Base-by-base conservation (phyloP, 371 early-diverging fungal species). In the Syncephalastrum racemosum region DNA sequence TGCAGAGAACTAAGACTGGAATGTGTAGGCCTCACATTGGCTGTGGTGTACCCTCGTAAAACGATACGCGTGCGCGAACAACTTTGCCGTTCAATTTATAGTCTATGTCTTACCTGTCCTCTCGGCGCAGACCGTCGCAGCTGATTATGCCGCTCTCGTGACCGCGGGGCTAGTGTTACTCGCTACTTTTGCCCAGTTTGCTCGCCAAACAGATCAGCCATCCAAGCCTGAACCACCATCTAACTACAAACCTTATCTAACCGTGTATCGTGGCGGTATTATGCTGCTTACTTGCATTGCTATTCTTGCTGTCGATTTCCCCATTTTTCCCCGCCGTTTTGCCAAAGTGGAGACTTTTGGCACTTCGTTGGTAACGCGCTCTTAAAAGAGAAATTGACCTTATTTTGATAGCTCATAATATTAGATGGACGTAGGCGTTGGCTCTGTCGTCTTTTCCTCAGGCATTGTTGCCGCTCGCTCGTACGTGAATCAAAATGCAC, bases 281-380 rank as follows among this genome's bases (percentile, higher is more conserved):
- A 88, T 89, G 94, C 66, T 89, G 64, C 48, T 87, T 48, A 93
- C 87, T 39, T 96, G 88, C 68, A 84, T 83, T 36, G 82, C 79
- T 12, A 98, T 98, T 53, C 79, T 98, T 14, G 98, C 97, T 1
- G 97, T 98, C 2, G 98, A 98, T 72, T 98, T 98, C 67, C 80
- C 83, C n/a, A 82, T 92, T 24, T 97, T 96, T 62, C 97, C 97
- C 6, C 77, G 95, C 19, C 78, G 87, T 22, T 94, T 89, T 69
- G 93, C 94, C 53, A 98, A 98, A 74, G 90, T 90, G 4, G 97
- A 98, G 59, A 89, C 88, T 10, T 96, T 84, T 76, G 98, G 98
- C 1, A 88, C 87, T 3, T 95, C 96, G 1, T 67, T 97, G 75
- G 92, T 90, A 82, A 66, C 36, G 36, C 36, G 36, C 36, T 31